Evolutionary conservation across 1,284 basidiomycete species (phyloP), one percentile per base, ranked within the genome.

Genomic region (Pholiota adiposa): DNA sequence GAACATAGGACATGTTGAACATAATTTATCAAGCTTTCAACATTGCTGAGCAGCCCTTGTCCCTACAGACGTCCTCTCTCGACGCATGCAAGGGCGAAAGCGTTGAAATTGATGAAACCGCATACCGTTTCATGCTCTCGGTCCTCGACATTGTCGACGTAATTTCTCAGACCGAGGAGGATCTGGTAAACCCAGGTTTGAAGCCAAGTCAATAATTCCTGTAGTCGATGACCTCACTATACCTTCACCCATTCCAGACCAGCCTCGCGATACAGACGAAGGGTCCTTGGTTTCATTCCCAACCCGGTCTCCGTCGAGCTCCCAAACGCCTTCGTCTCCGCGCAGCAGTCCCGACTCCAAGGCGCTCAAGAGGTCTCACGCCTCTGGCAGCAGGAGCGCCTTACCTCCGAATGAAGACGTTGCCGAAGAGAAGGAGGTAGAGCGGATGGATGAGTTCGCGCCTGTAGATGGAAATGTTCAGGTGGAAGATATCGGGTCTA

Each of bases 21-120:
- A 25, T 31, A 2, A 46, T 65, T 2, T 2, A 14, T 5, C 25
- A 19, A 5, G 59, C 60, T 3, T 66, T 66, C 19, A 25, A 38
- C 2, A 53, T 66, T 9, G n/a, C 27, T 38, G 1, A 21, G 14
- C 18, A 5, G 4, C 3, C 51, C 60, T 12, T 55, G 11, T 46
- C 53, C 16, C 40, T 66, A 9, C 58, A 56, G 5, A 73, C 73
- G 1, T 71, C 68, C 0, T 63, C 70, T 0, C 65, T 72, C 36
- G 73, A 75, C 40, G 68, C 71, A 16, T 77, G 74, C 36, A 64
- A 59, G 36, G 72, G 70, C 1, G 38, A 64, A 25, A 62, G 61
- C 7, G 67, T 73, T 7, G 72, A 74, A 49, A 68, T 77, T 18
- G 72, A 74, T 21, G 68, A 73, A 51, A 68, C 65, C 58, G 75